Conservation (phyloP, 1,284 basidiomycete genomes). For the Ustilago crameri region DNA sequence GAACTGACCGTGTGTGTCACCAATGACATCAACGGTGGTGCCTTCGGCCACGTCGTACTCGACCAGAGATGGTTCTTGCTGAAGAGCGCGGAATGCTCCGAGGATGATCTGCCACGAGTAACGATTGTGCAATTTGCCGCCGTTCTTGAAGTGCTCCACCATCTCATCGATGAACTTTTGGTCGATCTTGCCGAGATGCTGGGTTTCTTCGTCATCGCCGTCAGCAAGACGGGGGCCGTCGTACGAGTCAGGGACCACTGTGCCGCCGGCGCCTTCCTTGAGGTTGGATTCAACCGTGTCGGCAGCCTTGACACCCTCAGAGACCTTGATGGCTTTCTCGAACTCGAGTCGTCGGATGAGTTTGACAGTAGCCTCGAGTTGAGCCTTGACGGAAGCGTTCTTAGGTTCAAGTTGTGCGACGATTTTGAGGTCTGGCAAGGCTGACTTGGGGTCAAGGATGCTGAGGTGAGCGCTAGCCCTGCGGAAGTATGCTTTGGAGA, state of each 20-base stretch:
- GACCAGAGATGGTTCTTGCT: constrained; percentile 83
- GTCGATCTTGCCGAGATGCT: constrained; percentile 68
- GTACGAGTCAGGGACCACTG: constrained; percentile 49
- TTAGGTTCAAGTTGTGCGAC: constrained; percentile 86
- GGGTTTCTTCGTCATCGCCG: constrained; percentile 72
- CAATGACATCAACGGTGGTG: constrained; percentile 70
- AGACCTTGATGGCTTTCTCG: constrained; percentile 62
- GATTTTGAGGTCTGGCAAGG: constrained; percentile 61
- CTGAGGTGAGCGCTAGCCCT: constrained; percentile 92
- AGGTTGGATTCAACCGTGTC: constrained; percentile 57
- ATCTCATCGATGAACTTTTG: constrained; percentile 83
- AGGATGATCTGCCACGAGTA: constrained; percentile 95
- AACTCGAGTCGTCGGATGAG: constrained; percentile 74
- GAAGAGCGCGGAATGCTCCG: constrained; percentile 81
- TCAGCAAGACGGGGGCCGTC: constrained; percentile 56
- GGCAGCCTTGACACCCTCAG: constrained; percentile 55
- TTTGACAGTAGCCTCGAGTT: constrained; percentile 89
- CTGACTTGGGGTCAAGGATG: constrained; percentile 73
- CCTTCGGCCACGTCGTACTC: constrained; percentile 81
- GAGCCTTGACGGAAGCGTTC: constrained; percentile 82
- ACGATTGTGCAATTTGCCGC: constrained; percentile 79
- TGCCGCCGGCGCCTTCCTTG: constrained; percentile 52
- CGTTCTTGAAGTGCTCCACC: constrained; percentile 91
- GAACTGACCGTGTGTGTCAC: constrained; percentile 72
- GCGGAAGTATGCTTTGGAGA: constrained; percentile 91